Percentiles rank a stretch among this genome's conserved stretches.
These are phyloP conservation scores for Skeletonema grethae DNA, from an alignment of 108 stramenopile species.

Conservation along the genomic window DNA sequence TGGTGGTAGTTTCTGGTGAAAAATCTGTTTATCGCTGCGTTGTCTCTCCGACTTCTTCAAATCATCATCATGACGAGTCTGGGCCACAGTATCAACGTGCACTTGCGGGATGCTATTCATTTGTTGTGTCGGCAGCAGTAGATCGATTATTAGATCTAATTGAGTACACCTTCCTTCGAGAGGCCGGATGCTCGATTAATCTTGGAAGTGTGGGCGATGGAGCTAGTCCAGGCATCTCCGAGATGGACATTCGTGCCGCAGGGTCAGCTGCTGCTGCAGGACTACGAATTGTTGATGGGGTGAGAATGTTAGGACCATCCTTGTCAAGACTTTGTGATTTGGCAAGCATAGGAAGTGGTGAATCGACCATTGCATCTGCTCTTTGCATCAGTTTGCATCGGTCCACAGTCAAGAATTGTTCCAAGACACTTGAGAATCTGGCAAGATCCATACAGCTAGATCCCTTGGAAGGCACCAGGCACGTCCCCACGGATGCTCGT, in stretches of 20 bases:
- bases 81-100: constrained; percentile 71
- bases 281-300: constrained; percentile 83
- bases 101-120: constrained; percentile 68
- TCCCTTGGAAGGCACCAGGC: constrained; percentile 66
- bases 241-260: constrained; percentile 61
- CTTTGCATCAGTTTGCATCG: constrained; percentile 88
- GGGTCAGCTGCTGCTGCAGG: constrained; percentile 84
- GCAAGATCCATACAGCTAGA: constrained; percentile 85
- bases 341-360: constrained; percentile 30
- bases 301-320: constrained; percentile 89
- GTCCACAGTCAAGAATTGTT: constrained; percentile 85
- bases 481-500: constrained; percentile 77
- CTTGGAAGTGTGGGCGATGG: constrained; percentile 17
- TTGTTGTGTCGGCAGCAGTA: constrained; percentile 68
- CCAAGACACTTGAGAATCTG: constrained; percentile 82
- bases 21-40: constrained; percentile 79
- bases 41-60: constrained; percentile 56
- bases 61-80: constrained; percentile 17
- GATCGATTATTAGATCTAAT: constrained; percentile 85
- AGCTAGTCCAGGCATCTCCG: constrained; percentile 28
- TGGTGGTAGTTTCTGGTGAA: constrained; percentile 83
- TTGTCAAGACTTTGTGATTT: constrained; percentile 85
- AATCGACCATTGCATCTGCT: constrained; percentile 68
- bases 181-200: constrained; percentile 50
- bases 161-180: constrained; percentile 84